phyloP scores from a whole-genome alignment of 2,329 filamentous ascomycete genomes.

The Epichloe sibirici region DNA sequence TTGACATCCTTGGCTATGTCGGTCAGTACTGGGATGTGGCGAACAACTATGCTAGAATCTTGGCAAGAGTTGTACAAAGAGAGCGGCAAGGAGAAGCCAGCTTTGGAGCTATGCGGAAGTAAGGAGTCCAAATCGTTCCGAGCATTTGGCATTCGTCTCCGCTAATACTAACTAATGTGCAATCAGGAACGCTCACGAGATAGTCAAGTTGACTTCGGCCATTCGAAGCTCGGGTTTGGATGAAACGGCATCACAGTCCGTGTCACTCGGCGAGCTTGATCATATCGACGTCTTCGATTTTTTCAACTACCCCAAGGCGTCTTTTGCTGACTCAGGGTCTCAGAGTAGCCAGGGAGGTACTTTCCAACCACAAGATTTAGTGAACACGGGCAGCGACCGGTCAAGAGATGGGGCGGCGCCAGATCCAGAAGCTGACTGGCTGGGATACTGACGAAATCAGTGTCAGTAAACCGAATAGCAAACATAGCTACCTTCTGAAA shows the following conservation, averaged over 20 bases:
- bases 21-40: slow-evolving; percentile 33
- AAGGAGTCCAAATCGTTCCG: slow-evolving; percentile 5
- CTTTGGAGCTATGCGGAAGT: slow-evolving; percentile 30
- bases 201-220: slow-evolving; percentile 24
- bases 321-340: slow-evolving; percentile 8
- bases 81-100: slow-evolving; percentile 23
- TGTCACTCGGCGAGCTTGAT: slow-evolving; percentile 28
- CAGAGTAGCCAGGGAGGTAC: slow-evolving; percentile 13
- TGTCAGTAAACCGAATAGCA: neutral
- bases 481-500: neutral
- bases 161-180: neutral
- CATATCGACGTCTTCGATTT: slow-evolving; percentile 34
- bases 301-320: slow-evolving; percentile 29
- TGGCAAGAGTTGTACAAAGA: slow-evolving; percentile 26
- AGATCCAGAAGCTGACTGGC: slow-evolving; percentile 12
- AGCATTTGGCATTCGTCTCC: too few relatives aligned
- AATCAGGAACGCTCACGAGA: slow-evolving; percentile 25
- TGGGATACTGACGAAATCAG: slow-evolving; percentile 3
- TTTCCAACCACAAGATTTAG: slow-evolving; percentile 11
- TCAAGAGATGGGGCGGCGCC: slow-evolving; percentile 1
- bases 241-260: slow-evolving; percentile 25
- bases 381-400: neutral
- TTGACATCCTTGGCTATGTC: slow-evolving; percentile 28
- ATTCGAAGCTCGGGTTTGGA: slow-evolving; percentile 25
- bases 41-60: slow-evolving; percentile 28